Evolutionary conservation across 2,329 filamentous ascomycete genomes (phyloP).

Genomic region (Hymenoscyphus fructigenus): DNA sequence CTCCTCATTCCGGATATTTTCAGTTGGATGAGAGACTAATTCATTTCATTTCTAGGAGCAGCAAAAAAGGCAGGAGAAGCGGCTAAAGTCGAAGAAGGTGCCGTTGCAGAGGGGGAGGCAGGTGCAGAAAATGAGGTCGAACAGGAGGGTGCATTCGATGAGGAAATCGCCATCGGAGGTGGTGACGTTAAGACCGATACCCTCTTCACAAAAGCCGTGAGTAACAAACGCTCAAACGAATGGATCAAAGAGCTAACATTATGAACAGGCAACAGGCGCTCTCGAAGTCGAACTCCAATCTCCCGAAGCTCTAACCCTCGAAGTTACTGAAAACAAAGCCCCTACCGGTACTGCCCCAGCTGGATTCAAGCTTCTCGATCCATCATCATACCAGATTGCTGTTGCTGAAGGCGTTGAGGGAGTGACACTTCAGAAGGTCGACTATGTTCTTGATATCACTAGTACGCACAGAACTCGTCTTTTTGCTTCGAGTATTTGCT

Average conservation of each 20-base stretch:
- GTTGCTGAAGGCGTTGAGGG: slow-evolving; percentile 36
- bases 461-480: slow-evolving; percentile 32
- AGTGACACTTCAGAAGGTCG: slow-evolving; percentile 42
- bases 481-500: background rate
- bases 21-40: too few species aligned
- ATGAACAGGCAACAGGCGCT: slow-evolving; percentile 31
- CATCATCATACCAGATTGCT: slow-evolving; percentile 39
- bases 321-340: slow-evolving; percentile 40
- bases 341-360: slow-evolving; percentile 37
- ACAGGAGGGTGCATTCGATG: background rate
- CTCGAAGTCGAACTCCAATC: slow-evolving; percentile 45
- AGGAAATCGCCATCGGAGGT: slow-evolving; percentile 3
- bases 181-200: slow-evolving; percentile 11
- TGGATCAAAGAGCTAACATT: background rate
- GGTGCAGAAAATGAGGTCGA: slow-evolving; percentile 6
- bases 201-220: slow-evolving; percentile 8
- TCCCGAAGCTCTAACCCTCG: slow-evolving; percentile 36
- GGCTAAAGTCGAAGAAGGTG: background rate
- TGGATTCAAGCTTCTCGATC: slow-evolving; percentile 42
- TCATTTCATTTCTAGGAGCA: background rate
- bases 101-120: background rate
- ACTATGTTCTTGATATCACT: slow-evolving; percentile 40
- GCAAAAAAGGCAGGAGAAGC: background rate
- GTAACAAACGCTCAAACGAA: background rate
- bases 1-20: too few species aligned